Evolutionary conservation across 2,329 filamentous ascomycete genomes (phyloP).

Genomic region (Cadophora sp.): DNA sequence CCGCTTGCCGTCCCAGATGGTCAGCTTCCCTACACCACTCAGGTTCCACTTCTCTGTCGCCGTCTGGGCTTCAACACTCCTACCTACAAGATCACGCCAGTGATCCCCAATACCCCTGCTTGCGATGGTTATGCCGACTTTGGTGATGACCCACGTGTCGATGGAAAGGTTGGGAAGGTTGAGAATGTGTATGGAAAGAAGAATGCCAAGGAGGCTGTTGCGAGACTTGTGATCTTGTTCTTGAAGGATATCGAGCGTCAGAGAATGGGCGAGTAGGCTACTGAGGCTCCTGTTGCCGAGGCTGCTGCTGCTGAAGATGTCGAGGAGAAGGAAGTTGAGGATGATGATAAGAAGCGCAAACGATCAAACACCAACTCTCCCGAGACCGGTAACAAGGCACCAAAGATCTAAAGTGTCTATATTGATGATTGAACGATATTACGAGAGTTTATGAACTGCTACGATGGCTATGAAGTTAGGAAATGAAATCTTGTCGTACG

Average conservation of each 20-base stretch:
- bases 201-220: slow-evolving; percentile 55
- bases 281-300: too few species aligned
- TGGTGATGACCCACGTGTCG: slow-evolving; percentile 38
- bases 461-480: not conserved
- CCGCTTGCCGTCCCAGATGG: not conserved
- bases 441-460: not conserved
- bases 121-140: slow-evolving; percentile 42
- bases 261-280: slow-evolving; percentile 27
- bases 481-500: too few species aligned
- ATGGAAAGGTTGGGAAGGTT: slow-evolving; percentile 50
- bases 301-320: slow-evolving; percentile 6
- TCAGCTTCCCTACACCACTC: not conserved
- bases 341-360: slow-evolving; percentile 34
- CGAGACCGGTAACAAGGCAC: not conserved
- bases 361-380: not conserved
- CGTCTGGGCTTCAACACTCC: slow-evolving; percentile 38
- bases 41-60: slow-evolving; percentile 32
- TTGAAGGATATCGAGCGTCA: slow-evolving; percentile 46
- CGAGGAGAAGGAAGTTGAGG: slow-evolving; percentile 24
- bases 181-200: slow-evolving; percentile 54
- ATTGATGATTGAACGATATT: not conserved
- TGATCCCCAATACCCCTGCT: slow-evolving; percentile 25
- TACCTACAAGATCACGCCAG: slow-evolving; percentile 35
- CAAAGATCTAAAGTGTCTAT: not conserved
- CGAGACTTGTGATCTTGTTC: slow-evolving; percentile 48